Percentiles rank a stretch among this genome's conserved stretches.
Conservation (phyloP, 257 asterid genomes). For the Orobanche coerulescens region DNA sequence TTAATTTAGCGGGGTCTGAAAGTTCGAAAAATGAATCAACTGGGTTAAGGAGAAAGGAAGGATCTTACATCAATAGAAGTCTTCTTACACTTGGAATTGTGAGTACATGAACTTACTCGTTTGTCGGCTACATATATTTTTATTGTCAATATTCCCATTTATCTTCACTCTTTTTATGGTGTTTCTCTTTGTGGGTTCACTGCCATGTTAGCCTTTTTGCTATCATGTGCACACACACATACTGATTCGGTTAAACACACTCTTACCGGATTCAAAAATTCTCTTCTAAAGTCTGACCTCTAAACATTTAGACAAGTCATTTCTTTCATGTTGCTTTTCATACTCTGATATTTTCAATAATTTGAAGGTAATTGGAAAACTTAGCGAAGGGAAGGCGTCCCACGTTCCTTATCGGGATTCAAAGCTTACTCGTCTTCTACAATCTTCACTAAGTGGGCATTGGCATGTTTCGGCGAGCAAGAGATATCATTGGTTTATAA, state of each 20-base stretch:
- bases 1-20: slow-evolving; percentile 97
- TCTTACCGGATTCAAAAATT: not conserved
- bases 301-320: not conserved
- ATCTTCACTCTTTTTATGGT: not conserved
- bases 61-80: slow-evolving; percentile 96
- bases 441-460: slow-evolving; percentile 92
- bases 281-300: slow-evolving; percentile 3
- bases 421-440: slow-evolving; percentile 90
- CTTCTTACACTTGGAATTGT: slow-evolving; percentile 98
- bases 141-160: not conserved
- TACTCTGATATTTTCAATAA: slow-evolving; percentile 9
- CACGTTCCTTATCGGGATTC: slow-evolving; percentile 98
- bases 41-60: slow-evolving; percentile 94
- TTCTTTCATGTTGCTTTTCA: slow-evolving; percentile 15
- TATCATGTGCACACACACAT: not conserved
- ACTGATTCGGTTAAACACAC: not conserved
- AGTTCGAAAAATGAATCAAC: slow-evolving; percentile 97
- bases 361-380: slow-evolving; percentile 86
- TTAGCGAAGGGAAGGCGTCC: slow-evolving; percentile 91
- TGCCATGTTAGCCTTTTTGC: slow-evolving; percentile 4
- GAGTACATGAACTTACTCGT: slow-evolving; percentile 22
- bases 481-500: slow-evolving; percentile 3
- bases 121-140: not conserved
- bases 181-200: slow-evolving; percentile 6
- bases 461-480: slow-evolving; percentile 95